These are phyloP conservation scores for Nannochloris sp. DNA, from an alignment of 139 green algal species.

Conservation along the genomic window DNA sequence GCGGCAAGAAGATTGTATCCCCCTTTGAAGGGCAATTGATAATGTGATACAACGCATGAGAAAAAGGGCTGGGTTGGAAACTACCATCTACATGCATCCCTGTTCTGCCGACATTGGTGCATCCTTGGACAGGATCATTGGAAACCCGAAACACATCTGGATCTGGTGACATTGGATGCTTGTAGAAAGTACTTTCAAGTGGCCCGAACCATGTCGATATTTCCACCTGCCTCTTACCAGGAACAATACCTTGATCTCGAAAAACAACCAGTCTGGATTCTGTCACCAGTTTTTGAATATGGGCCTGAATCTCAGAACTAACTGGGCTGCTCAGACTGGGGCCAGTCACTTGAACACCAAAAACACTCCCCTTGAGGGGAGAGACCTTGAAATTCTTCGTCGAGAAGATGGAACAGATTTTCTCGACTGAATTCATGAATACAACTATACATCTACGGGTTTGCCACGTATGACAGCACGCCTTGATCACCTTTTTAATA, in stretches of 20 bases:
- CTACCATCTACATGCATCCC: constrained; percentile 45
- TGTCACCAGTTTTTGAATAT: background rate
- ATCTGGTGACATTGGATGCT: constrained; percentile 35
- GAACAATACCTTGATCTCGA: constrained; percentile 31
- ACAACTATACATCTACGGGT: too few species aligned
- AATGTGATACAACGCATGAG: constrained; percentile 36
- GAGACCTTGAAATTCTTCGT: too few species aligned
- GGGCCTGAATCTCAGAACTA: background rate
- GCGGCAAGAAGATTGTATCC: constrained; percentile 31
- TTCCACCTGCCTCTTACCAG: constrained; percentile 33
- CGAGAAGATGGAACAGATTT: too few species aligned
- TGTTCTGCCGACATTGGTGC: constrained; percentile 42
- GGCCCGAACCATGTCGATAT: constrained; percentile 41
- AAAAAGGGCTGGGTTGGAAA: constrained; percentile 39
- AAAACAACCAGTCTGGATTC: constrained; percentile 36
- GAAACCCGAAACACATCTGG: constrained; percentile 45
- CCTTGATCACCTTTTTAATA: too few species aligned
- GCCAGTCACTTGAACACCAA: too few species aligned
- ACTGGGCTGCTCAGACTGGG: too few species aligned
- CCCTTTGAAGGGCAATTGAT: constrained; percentile 11
- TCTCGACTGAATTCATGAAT: too few species aligned
- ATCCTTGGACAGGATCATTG: constrained; percentile 32
- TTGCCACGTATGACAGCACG: too few species aligned
- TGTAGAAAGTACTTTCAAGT: constrained; percentile 40
- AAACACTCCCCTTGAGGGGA: too few species aligned